These are phyloP conservation scores for Brassica rapa DNA, from an alignment of 345 rosid genomes.

Conservation along the genomic window DNA sequence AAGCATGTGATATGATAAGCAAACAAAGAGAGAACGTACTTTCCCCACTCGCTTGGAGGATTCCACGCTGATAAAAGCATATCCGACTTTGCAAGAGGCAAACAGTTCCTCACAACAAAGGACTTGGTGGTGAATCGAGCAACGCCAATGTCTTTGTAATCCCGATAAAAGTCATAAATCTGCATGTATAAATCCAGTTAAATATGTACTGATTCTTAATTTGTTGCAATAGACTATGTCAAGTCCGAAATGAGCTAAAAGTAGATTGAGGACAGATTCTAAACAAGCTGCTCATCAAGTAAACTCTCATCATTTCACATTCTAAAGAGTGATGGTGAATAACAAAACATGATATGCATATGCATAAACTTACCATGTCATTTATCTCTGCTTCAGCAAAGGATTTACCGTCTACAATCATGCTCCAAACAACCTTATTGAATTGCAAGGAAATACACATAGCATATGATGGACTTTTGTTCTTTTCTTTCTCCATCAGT, in stretches of 20 bases:
- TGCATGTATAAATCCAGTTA: constrained; percentile 32
- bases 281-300: neutral
- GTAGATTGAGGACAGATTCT: constrained; percentile 4
- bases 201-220: neutral
- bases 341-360: constrained; percentile 5
- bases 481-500: constrained; percentile 93
- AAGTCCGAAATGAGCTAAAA: neutral
- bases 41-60: constrained; percentile 98
- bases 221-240: neutral
- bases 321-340: constrained; percentile 18
- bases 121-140: constrained; percentile 85
- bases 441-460: constrained; percentile 95
- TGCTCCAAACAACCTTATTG: constrained; percentile 89
- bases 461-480: constrained; percentile 96
- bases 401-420: constrained; percentile 96
- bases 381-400: constrained; percentile 99
- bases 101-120: constrained; percentile 84
- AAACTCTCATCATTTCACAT: constrained; percentile 6
- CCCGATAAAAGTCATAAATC: constrained; percentile 98
- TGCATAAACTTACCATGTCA: constrained; percentile 76
- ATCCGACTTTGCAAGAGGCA: constrained; percentile 77
- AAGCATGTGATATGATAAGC: constrained; percentile 11
- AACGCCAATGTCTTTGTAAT: constrained; percentile 93
- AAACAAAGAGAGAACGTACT: constrained; percentile 50
- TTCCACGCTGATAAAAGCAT: constrained; percentile 97